Evolutionary conservation across 2,329 filamentous ascomycete species (phyloP).

Genomic region (Amauroascus niger): DNA sequence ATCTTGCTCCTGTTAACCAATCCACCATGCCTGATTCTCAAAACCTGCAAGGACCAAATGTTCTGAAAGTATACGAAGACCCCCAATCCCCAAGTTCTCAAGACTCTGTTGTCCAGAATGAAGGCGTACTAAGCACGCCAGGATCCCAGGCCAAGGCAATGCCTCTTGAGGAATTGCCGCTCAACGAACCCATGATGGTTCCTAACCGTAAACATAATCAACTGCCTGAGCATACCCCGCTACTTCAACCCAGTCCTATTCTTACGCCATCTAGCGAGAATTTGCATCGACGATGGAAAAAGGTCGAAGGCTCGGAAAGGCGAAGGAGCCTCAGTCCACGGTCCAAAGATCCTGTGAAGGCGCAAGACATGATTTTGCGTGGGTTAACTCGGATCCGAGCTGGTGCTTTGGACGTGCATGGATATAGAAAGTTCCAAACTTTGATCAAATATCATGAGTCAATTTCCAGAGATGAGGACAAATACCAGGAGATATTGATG

Average conservation of each 20-base stretch:
- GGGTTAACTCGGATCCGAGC: slow-evolving; percentile 30
- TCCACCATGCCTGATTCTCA: background rate
- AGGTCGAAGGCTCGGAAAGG: slow-evolving; percentile 23
- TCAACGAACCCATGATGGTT: slow-evolving; percentile 28
- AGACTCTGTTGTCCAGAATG: slow-evolving; percentile 18
- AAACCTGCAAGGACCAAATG: slow-evolving; percentile 4
- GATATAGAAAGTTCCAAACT: slow-evolving; percentile 36
- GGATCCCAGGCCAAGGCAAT: slow-evolving; percentile 22
- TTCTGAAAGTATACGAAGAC: slow-evolving; percentile 45
- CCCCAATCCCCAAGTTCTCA: slow-evolving; percentile 34
- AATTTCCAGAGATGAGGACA: slow-evolving; percentile 28
- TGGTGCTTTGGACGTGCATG: slow-evolving; percentile 33
- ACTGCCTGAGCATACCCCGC: slow-evolving; percentile 13
- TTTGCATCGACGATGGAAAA: slow-evolving; percentile 27
- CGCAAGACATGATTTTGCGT: slow-evolving; percentile 32
- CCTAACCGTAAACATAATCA: slow-evolving; percentile 22
- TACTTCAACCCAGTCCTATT: slow-evolving; percentile 8
- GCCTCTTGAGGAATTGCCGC: slow-evolving; percentile 32
- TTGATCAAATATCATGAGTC: slow-evolving; percentile 32
- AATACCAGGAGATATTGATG: slow-evolving; percentile 32
- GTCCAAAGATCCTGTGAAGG: slow-evolving; percentile 32
- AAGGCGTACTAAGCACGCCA: slow-evolving; percentile 18
- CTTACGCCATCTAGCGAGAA: slow-evolving; percentile 18
- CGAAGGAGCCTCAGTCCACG: slow-evolving; percentile 31
- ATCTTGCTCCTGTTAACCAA: background rate